Evolutionary conservation across 108 stramenopile species (phyloP).

Genomic region (Nannochloropsis gaditana): DNA sequence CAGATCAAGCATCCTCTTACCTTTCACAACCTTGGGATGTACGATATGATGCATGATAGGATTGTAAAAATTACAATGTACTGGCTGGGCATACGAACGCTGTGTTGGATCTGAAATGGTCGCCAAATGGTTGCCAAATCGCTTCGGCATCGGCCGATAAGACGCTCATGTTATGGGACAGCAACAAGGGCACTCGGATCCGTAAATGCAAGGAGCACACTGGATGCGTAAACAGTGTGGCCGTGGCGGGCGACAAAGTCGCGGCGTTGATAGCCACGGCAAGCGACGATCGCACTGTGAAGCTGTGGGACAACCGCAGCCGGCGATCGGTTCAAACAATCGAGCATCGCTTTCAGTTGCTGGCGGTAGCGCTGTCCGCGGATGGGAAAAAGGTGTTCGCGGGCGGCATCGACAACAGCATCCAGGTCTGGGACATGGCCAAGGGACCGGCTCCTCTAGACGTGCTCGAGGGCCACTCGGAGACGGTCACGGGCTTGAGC

Average conservation of each 20-base stretch:
- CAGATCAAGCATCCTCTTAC: background rate
- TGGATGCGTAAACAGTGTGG: slow-evolving; percentile 63
- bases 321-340: slow-evolving; percentile 48
- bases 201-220: slow-evolving; percentile 59
- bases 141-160: slow-evolving; percentile 72
- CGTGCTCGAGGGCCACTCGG: slow-evolving; percentile 65
- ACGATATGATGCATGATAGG: background rate
- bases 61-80: slow-evolving; percentile 70
- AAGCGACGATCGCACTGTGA: slow-evolving; percentile 65
- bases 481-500: slow-evolving; percentile 69
- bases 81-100: slow-evolving; percentile 79
- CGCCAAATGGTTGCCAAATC: slow-evolving; percentile 55
- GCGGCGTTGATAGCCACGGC: slow-evolving; percentile 58
- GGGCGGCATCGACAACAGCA: slow-evolving; percentile 75
- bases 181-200: slow-evolving; percentile 57
- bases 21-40: background rate
- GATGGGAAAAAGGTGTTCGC: slow-evolving; percentile 65
- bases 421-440: slow-evolving; percentile 69
- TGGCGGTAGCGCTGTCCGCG: slow-evolving; percentile 63
- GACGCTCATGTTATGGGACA: slow-evolving; percentile 66
- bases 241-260: slow-evolving; percentile 37
- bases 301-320: slow-evolving; percentile 68
- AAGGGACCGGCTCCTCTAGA: slow-evolving; percentile 50
- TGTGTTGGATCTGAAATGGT: slow-evolving; percentile 67
- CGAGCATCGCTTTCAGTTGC: slow-evolving; percentile 64